A percentile compares a stretch with the other conserved stretches of the same genome.
phyloP scores from a whole-genome alignment of 495 filamentous ascomycete genomes.

The Aspergillus heteromorphus region DNA sequence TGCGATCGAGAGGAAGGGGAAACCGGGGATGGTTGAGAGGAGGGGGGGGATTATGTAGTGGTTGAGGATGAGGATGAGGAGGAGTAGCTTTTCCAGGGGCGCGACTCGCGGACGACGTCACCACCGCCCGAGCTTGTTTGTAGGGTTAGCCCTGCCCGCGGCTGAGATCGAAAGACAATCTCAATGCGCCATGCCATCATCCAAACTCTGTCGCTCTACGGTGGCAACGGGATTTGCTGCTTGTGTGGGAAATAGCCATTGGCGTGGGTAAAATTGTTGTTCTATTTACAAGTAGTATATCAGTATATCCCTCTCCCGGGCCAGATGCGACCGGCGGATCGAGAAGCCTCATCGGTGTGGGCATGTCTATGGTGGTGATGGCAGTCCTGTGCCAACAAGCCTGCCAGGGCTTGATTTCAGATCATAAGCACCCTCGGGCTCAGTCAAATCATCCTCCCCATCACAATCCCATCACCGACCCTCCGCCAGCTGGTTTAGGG shows the following conservation, averaged over 20 bases:
- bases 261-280: too few species aligned
- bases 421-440: not conserved
- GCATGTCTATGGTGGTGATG: too few species aligned
- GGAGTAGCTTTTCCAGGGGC: not conserved
- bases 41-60: not conserved
- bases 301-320: too few species aligned
- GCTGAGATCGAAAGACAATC: not conserved
- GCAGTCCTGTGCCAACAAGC: too few species aligned
- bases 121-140: not conserved
- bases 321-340: not conserved
- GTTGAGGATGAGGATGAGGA: not conserved
- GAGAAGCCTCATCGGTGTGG: too few species aligned
- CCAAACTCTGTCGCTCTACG: too few species aligned
- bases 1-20: not conserved
- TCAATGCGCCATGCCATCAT: not conserved
- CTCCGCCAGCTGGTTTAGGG: constrained; percentile 53
- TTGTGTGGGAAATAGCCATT: too few species aligned
- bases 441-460: too few species aligned
- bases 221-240: too few species aligned
- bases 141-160: constrained; percentile 1
- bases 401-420: too few species aligned
- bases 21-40: not conserved
- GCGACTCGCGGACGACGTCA: not conserved
- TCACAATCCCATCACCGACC: constrained; percentile 15
- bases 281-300: too few species aligned